Percentiles rank a stretch among this genome's conserved stretches.
phyloP scores from a whole-genome alignment of 1,139 yeast species.

The Eremothecium sinecaudum region DNA sequence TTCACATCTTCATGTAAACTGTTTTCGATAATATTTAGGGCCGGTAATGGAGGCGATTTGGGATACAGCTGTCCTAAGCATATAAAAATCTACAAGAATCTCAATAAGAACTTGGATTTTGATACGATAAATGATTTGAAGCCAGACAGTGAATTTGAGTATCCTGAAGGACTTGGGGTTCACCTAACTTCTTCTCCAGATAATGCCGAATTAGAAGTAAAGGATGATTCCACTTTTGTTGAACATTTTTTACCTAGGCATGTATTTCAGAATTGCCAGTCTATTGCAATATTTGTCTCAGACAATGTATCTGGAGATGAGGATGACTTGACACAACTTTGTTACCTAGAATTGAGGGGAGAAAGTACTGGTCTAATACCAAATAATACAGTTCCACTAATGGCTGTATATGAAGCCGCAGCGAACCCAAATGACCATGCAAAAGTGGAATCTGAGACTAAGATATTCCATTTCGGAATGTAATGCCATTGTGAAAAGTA shows the following conservation, averaged over 20 bases:
- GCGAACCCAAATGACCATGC: constrained; percentile 90
- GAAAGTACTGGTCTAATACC: constrained; percentile 45
- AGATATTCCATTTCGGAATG: constrained; percentile 1
- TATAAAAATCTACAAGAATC: constrained; percentile 65
- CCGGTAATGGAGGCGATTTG: constrained; percentile 43
- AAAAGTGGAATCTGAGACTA: constrained; percentile 30
- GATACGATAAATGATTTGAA: constrained; percentile 44
- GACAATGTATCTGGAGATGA: constrained; percentile 51
- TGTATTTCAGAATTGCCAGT: constrained; percentile 59
- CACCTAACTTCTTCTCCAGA: constrained; percentile 21
- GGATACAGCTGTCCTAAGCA: constrained; percentile 52
- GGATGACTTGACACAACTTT: constrained; percentile 50
- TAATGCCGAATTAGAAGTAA: constrained; percentile 31
- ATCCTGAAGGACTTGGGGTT: constrained; percentile 54
- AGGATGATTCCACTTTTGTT: constrained; percentile 49
- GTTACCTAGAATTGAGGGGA: constrained; percentile 75
- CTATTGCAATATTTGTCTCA: constrained; percentile 58
- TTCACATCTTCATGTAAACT: constrained; percentile 69
- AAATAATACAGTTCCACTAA: constrained; percentile 41
- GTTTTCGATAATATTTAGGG: constrained; percentile 61
- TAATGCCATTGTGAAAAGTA: background rate
- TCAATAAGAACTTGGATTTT: constrained; percentile 56
- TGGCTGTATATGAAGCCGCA: constrained; percentile 77
- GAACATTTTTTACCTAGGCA: constrained; percentile 79
- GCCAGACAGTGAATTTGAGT: constrained; percentile 47